Conservation (phyloP, 768 basidiomycete species). For the Suillus tomentosus region DNA sequence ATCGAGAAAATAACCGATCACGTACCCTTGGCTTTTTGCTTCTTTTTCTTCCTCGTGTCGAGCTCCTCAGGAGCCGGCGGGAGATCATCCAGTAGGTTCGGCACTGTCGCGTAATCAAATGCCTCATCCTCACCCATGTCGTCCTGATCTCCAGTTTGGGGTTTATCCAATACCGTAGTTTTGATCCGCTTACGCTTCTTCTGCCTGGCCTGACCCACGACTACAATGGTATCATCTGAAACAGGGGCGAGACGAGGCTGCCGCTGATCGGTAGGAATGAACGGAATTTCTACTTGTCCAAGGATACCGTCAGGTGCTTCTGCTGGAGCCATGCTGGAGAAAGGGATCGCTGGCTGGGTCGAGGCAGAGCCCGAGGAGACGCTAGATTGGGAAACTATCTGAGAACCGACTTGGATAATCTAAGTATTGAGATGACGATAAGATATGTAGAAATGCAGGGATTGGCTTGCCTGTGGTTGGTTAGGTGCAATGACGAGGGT, state of each 20-base stretch:
- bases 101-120: slow-evolving; percentile 70
- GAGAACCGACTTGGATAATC: neutral
- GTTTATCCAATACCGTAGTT: slow-evolving; percentile 19
- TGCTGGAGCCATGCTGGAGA: neutral
- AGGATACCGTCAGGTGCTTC: neutral
- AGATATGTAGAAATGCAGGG: neutral
- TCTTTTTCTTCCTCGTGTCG: slow-evolving; percentile 48
- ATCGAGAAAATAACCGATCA: slow-evolving; percentile 9
- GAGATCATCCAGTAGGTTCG: slow-evolving; percentile 72
- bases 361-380: neutral
- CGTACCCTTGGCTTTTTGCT: slow-evolving; percentile 47
- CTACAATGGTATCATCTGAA: slow-evolving; percentile 66
- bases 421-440: neutral
- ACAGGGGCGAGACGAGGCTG: slow-evolving; percentile 26
- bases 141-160: slow-evolving; percentile 16
- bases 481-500: slow-evolving; percentile 62
- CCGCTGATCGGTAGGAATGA: slow-evolving; percentile 69
- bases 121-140: slow-evolving; percentile 38
- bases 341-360: neutral
- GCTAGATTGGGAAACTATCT: neutral
- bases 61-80: slow-evolving; percentile 35
- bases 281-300: slow-evolving; percentile 69
- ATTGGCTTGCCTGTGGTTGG: slow-evolving; percentile 41
- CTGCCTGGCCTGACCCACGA: slow-evolving; percentile 64
- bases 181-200: slow-evolving; percentile 66